These are phyloP conservation scores for Penicillium polonicum DNA, from an alignment of 2,329 filamentous ascomycete species.

Conservation along the genomic window DNA sequence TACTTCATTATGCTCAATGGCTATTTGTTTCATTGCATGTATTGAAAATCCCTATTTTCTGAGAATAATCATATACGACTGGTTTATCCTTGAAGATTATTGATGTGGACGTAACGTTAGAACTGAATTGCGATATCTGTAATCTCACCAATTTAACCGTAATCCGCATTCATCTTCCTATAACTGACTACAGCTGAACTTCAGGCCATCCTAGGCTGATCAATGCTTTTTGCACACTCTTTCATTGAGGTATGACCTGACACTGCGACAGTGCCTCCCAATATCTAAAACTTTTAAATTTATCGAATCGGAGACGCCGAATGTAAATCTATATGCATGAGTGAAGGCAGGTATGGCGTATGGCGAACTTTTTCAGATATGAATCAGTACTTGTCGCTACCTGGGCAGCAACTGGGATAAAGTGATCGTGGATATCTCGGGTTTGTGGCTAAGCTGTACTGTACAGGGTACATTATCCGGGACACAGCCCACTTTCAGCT, in stretches of 20 bases:
- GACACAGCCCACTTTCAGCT: not conserved
- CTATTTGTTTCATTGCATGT: not conserved
- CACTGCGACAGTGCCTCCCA: not conserved
- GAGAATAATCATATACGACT: not conserved
- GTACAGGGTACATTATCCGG: not conserved
- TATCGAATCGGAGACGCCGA: not conserved
- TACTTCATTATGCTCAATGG: not conserved
- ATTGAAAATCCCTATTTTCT: not conserved
- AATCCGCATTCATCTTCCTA: no score
- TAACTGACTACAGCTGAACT: no score
- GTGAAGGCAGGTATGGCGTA: not conserved
- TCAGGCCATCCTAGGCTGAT: not conserved
- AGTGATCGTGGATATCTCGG: not conserved
- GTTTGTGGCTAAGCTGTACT: not conserved
- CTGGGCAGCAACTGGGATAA: not conserved
- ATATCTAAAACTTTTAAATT: not conserved
- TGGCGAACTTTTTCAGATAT: not conserved
- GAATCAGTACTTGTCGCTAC: not conserved
- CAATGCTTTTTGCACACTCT: not conserved
- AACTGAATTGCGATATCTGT: not conserved
- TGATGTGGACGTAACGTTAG: not conserved
- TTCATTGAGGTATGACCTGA: not conserved
- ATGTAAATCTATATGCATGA: not conserved
- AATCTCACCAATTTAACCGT: not conserved
- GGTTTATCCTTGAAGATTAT: not conserved